Evolutionary conservation across 768 basidiomycete genomes (phyloP), one percentile per base, ranked within the genome.

Genomic region (Agaricus blazei): DNA sequence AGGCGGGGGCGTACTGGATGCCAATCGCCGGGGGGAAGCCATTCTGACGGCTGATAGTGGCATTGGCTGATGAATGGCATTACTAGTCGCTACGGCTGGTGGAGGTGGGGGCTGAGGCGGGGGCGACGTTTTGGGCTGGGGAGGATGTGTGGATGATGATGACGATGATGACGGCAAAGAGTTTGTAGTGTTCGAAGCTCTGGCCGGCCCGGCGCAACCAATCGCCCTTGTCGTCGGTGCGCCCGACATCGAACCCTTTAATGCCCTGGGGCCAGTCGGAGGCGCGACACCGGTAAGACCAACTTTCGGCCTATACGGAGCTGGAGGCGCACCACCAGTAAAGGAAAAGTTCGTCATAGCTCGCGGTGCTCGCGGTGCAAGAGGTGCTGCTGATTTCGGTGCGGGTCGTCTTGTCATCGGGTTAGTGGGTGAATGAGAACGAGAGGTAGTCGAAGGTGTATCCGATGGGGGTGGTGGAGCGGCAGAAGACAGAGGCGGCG

Each of bases 81-180:
- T 26, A 27, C 23, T 15, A 19, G 23, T 15, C 44, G 28, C 19
- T 12, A 27, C 19, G 9, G 28, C 23, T 11, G 24, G 29, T 4
- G 52, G 52, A n/a, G 52, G 52, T 1, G 54, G 47, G 19, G 54
- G 47, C 27, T 48, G 47, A 15, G 54, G 54, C 9, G 54, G 54
- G 9, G 54, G 47, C 15, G 56, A 52, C 26, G 56, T 41, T 8
- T 37, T 45, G 3, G 48, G 55, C 19, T 27, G 54, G 11, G 53
- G 54, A 15, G 55, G 55, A 14, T 28, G 51, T 9, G 29, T 15
- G 4, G 37, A n/a, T 9, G 50, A 15, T 6, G 26, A 26, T 15
- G 15, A 6, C 9, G 37, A n/a, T 9, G 50, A 15, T 6, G 26
- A 26, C 8, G 15, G 14, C 28, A 26, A 27, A 40, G 23, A 9